phyloP scores from a whole-genome alignment of 2,329 filamentous ascomycete species.

The Pseudogymnoascus sp. region DNA sequence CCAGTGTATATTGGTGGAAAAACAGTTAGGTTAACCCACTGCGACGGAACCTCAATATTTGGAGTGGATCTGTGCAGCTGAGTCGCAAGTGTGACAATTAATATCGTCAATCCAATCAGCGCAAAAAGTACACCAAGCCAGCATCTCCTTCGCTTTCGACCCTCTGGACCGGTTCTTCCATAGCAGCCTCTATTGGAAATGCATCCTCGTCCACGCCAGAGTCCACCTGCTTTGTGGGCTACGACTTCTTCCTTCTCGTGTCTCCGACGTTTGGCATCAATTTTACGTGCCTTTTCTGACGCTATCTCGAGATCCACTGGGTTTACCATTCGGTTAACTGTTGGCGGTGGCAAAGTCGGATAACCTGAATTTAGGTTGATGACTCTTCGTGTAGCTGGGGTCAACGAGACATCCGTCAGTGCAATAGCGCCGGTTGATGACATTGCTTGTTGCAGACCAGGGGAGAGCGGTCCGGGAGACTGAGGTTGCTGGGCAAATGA shows the following conservation, averaged over 20 bases:
- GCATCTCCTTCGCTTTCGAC: slow-evolving; percentile 52
- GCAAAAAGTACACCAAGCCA: slow-evolving; percentile 44
- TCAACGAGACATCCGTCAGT: slow-evolving; percentile 50
- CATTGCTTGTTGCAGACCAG: slow-evolving; percentile 53
- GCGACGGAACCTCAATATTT: slow-evolving; percentile 32
- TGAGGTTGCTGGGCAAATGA: slow-evolving; percentile 36
- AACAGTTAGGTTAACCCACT: slow-evolving; percentile 77
- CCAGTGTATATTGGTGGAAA: slow-evolving; percentile 84
- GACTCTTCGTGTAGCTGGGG: slow-evolving; percentile 30
- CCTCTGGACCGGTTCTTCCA: slow-evolving; percentile 53
- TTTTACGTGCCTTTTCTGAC: slow-evolving; percentile 22
- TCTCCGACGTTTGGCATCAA: slow-evolving; percentile 38
- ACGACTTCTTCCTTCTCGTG: slow-evolving; percentile 58
- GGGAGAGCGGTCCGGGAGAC: slow-evolving; percentile 54
- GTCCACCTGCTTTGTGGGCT: slow-evolving; percentile 47
- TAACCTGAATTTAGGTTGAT: slow-evolving; percentile 27
- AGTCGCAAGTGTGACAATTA: slow-evolving; percentile 50
- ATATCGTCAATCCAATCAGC: slow-evolving; percentile 45
- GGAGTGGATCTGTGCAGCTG: slow-evolving; percentile 39
- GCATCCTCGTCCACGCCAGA: slow-evolving; percentile 58
- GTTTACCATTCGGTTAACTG: background rate
- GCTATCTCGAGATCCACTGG: slow-evolving; percentile 13
- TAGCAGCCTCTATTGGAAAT: slow-evolving; percentile 56
- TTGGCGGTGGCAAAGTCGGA: slow-evolving; percentile 11
- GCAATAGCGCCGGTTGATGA: slow-evolving; percentile 51